A percentile compares a stretch with the other conserved stretches of the same genome.
Conservation (phyloP, 768 basidiomycete genomes). For the Baorangia bicolor region DNA sequence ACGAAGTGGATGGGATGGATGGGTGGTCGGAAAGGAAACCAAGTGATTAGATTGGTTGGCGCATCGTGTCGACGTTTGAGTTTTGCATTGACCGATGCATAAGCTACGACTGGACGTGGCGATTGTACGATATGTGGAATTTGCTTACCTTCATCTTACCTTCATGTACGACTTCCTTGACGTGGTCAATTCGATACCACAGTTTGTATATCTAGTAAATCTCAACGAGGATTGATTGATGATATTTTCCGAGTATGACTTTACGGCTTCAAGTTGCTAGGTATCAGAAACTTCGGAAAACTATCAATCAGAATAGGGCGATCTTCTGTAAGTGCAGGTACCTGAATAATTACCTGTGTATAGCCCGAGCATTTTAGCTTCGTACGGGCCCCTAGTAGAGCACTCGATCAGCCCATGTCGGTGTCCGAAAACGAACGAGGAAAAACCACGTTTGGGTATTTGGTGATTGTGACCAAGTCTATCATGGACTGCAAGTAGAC, state of each 20-base stretch:
- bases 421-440: not conserved
- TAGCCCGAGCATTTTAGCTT: not conserved
- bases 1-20: conserved; percentile 51
- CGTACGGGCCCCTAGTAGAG: not conserved
- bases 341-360: not conserved
- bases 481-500: not conserved
- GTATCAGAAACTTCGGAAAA: not conserved
- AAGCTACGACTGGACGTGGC: not conserved
- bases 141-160: not conserved
- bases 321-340: no score
- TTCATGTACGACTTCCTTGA: not conserved
- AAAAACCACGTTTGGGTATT: not conserved
- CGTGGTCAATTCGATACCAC: not conserved
- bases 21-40: conserved; percentile 24
- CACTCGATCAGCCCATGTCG: not conserved
- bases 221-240: not conserved
- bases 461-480: not conserved
- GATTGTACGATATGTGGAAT: conserved; percentile 7
- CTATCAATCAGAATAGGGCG: no score
- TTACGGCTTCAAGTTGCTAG: not conserved
- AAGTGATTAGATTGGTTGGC: not conserved
- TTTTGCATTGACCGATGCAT: not conserved
- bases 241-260: not conserved
- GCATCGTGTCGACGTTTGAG: not conserved
- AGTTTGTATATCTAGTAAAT: not conserved